Evolutionary conservation across 345 rosid species (phyloP).

Genomic region (Hibiscus trionum): DNA sequence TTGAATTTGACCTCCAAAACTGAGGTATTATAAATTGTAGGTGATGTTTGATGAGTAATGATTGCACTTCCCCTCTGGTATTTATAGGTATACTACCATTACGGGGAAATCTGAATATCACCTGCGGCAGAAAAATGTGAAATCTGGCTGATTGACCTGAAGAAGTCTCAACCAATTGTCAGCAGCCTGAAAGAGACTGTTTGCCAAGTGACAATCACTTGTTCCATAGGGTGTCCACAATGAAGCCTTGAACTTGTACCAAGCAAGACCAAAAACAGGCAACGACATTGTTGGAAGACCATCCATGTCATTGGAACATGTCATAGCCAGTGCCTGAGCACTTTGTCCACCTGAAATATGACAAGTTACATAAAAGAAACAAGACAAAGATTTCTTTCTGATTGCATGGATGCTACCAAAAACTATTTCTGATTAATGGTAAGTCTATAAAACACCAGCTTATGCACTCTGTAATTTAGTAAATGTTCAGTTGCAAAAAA

Average conservation of each 20-base stretch:
- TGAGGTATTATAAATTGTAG: constrained; percentile 2
- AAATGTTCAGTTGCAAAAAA: neutral
- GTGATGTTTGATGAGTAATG: neutral
- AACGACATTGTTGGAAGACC: constrained; percentile 35
- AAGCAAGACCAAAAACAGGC: constrained; percentile 70
- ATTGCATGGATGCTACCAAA: neutral
- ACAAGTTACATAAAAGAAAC: neutral
- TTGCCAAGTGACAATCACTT: constrained; percentile 34
- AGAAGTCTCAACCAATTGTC: constrained; percentile 50
- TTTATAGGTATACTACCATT: constrained; percentile 3
- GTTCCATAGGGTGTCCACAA: constrained; percentile 64
- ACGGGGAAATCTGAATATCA: constrained; percentile 11
- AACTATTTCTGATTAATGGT: neutral
- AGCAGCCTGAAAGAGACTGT: constrained; percentile 51
- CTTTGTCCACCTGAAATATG: constrained; percentile 21
- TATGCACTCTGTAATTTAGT: neutral
- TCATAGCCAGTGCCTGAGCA: constrained; percentile 19
- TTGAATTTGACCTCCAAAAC: constrained; percentile 4
- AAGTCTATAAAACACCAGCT: neutral
- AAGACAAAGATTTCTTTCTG: neutral
- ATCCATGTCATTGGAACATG: constrained; percentile 24
- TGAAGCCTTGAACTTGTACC: constrained; percentile 73
- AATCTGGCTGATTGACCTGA: constrained; percentile 77
- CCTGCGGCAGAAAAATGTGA: constrained; percentile 49
- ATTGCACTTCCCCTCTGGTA: neutral